Base-by-base conservation (phyloP, 1,139 yeast species). In the Candida mesenterica region DNA sequence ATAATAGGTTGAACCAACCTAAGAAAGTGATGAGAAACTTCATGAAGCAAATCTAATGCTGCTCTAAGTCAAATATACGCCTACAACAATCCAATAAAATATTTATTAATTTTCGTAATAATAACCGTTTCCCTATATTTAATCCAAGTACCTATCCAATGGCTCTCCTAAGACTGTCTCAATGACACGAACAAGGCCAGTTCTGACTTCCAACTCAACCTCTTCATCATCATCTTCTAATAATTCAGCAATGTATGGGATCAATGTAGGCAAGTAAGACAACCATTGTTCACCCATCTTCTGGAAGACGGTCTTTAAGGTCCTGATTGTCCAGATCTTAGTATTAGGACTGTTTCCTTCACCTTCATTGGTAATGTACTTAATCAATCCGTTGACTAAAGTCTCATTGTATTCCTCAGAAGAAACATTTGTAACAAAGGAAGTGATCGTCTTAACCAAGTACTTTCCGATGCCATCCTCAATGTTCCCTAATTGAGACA, bases 261-360 rank as follows among this genome's bases (percentile, higher is more conserved):
- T 95, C 51, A 92, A 74, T 53, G 92, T 96, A 17, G 98, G 98
- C 54, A 92, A 73, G 68, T 86, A 75, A 25, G 83, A 68, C 45
- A 92, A 75, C 98, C 98, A 92, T 58, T 82, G 89, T 53, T 92
- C 97, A 35, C 97, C 97, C 56, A 89, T 82, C 68, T 86, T 86
- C 48, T 86, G 86, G 74, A 89, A 92, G 28, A 92, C 78, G 17
- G 79, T 72, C 62, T 87, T 87, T 61, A 90, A 75, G 2, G 87
- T 71, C 56, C 83, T 79, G 36, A 88, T 75, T 20, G 96, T 79
- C 95, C 96, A 87, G 48, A 83, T 72, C 69, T 89, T 89, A 50
- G 73, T 62, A 38, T 55, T 53, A 15, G 65, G 53, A 10, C 55
- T 37, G 34, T 45, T 50, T 5, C 41, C 36, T 9, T 53, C 65